A percentile compares a stretch with the other conserved stretches of the same genome.
These are phyloP conservation scores for Jacaranda copaia DNA, from an alignment of 257 asterid genomes.

Conservation along the genomic window DNA sequence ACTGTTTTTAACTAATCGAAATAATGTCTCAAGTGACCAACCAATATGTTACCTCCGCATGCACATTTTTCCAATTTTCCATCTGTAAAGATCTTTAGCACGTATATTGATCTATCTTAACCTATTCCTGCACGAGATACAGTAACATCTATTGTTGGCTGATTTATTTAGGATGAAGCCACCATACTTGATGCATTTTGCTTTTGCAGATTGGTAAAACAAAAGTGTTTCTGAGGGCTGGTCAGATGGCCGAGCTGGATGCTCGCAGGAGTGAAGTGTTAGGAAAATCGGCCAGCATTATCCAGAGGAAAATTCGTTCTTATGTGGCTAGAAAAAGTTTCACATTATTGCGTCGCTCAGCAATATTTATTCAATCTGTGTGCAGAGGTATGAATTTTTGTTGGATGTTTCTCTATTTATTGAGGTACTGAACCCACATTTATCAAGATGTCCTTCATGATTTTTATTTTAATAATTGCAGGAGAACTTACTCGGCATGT, in stretches of 20 bases:
- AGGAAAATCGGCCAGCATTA: conserved; percentile 96
- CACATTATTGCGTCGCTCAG: conserved; percentile 70
- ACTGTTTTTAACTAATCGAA: not conserved
- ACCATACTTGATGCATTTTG: conserved; percentile 35
- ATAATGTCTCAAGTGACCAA: not conserved
- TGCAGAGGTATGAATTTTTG: conserved; percentile 78
- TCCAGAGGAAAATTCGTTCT: conserved; percentile 94
- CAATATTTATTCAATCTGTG: conserved; percentile 74
- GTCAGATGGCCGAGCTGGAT: conserved; percentile 99
- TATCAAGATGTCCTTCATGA: conserved; percentile 21
- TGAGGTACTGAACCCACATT: not conserved
- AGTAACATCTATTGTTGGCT: not conserved
- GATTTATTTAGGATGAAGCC: not conserved
- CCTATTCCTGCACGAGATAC: not conserved
- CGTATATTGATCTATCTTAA: not conserved
- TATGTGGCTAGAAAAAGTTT: conserved; percentile 76
- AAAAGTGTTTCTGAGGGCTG: conserved; percentile 95
- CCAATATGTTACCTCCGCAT: not conserved
- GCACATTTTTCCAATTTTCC: not conserved
- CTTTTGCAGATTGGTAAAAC: conserved; percentile 93
- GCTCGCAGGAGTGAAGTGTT: conserved; percentile 91
- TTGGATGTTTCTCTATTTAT: conserved; percentile 4
- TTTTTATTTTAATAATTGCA: conserved; percentile 45
- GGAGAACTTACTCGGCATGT: conserved; percentile 84
- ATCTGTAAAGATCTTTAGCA: not conserved